A percentile compares a stretch with the other conserved stretches of the same genome.
Conservation (phyloP, 176 grass and related monocot species). For the Triticum monococcum region DNA sequence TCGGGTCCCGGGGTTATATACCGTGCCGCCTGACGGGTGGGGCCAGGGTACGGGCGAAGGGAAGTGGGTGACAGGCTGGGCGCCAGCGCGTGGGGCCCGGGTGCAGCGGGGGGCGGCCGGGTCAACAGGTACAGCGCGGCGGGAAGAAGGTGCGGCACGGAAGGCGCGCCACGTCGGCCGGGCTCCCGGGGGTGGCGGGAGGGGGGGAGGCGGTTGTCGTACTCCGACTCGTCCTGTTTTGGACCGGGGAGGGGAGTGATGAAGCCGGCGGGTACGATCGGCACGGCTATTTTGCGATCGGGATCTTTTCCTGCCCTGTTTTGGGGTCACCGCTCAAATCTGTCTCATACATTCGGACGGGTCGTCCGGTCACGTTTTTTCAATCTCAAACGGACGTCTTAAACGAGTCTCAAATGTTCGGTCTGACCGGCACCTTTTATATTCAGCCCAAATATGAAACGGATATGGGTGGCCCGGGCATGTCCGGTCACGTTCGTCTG, state of each 20-base stretch:
- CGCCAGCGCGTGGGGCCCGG: neutral
- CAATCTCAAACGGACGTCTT: no score
- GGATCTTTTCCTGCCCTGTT: neutral
- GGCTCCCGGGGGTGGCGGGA: neutral
- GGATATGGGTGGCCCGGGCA: no score
- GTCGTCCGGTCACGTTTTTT: no score
- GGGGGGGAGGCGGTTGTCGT: no score
- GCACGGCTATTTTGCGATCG: neutral
- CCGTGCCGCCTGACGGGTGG: neutral
- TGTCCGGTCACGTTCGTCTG: no score
- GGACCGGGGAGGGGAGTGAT: neutral
- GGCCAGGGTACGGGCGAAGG: neutral
- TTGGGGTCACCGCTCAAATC: no score
- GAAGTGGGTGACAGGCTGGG: conserved; percentile 20
- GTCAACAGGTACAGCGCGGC: conserved; percentile 16
- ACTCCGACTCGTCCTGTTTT: neutral
- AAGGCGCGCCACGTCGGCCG: conserved; percentile 31
- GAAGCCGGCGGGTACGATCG: neutral
- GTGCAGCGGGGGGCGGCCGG: neutral
- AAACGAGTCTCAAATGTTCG: no score
- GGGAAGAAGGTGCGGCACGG: conserved; percentile 25
- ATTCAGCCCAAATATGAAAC: no score
- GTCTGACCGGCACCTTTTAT: no score
- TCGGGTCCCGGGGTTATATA: neutral
- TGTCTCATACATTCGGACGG: no score